A percentile compares a stretch with the other conserved stretches of the same genome.
phyloP scores from a whole-genome alignment of 2,329 filamentous ascomycete genomes.

The Atkinsonella texensis region DNA sequence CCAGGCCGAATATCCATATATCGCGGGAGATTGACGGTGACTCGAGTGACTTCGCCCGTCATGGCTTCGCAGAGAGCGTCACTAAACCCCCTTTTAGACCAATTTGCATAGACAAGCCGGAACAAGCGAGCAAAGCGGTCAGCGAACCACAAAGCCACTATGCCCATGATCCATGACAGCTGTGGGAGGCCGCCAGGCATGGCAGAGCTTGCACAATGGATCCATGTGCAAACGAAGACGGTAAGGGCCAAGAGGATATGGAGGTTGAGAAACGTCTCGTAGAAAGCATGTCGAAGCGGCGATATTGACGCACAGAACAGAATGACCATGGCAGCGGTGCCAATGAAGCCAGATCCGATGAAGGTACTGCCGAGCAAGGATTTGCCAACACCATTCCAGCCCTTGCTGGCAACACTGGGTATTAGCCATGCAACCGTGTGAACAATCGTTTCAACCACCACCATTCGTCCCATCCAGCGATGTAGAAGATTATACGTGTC shows the following conservation, averaged over 20 bases:
- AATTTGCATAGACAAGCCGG: conserved; percentile 55
- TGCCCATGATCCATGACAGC: conserved; percentile 60
- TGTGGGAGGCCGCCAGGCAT: conserved; percentile 52
- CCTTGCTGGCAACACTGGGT: conserved; percentile 54
- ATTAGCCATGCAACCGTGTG: conserved; percentile 66
- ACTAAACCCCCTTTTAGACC: conserved; percentile 44
- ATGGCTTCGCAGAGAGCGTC: conserved; percentile 55
- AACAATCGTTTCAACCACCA: conserved; percentile 53
- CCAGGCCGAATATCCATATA: conserved; percentile 56
- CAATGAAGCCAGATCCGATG: conserved; percentile 52
- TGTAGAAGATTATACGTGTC: conserved; percentile 79
- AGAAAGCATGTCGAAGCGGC: conserved; percentile 83
- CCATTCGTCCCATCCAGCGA: conserved; percentile 66
- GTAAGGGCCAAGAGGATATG: conserved; percentile 68
- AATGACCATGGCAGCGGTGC: conserved; percentile 47
- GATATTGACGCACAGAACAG: conserved; percentile 63
- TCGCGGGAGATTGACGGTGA: conserved; percentile 58
- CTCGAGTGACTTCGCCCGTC: conserved; percentile 56
- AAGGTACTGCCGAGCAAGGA: conserved; percentile 49
- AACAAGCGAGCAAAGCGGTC: conserved; percentile 56
- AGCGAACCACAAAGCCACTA: conserved; percentile 63
- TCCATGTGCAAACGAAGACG: conserved; percentile 58
- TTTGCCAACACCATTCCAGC: conserved; percentile 44
- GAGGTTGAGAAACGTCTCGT: conserved; percentile 85
- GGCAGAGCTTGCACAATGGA: conserved; percentile 60